Evolutionary conservation across 1,139 yeast genomes (phyloP), one percentile per base, ranked within the genome.

Genomic region (Taphrina populina): DNA sequence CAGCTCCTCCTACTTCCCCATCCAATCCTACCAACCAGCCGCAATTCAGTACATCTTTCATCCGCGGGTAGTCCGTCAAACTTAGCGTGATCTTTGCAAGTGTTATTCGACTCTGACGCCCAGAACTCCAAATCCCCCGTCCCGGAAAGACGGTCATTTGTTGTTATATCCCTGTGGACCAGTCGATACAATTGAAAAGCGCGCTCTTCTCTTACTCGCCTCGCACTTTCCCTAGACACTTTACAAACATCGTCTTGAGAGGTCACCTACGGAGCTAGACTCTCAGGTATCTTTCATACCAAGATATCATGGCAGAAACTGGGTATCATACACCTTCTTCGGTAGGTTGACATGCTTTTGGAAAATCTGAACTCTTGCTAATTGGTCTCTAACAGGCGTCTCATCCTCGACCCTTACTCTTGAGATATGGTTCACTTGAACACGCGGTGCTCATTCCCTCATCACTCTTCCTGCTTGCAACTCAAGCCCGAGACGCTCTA

Each of bases 401-500:
- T 15, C 69, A 49, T 33, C 54, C 79, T 64, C 79, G 90, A 71
- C 96, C 97, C 43, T 78, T 92, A 68, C 84, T 84, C 60, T 78
- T 92, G 65, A 74, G 81, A 60, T 95, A 88, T 67, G 96, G 96
- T 58, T 73, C 86, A 37, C 80, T 90, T 60, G 97, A 92, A 74
- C 88, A 88, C 71, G 83, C 92, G 35, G 74, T 90, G 57, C 77
- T 90, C 66, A 92, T 92, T 58, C 96, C 97, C 51, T 82, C 94
- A 46, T 79, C 82, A 58, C 76, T 83, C 59, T 85, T 86, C 68
- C 81, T 87, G 67, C 80, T 82, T 65, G 87, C 86, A 67, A 83
- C 92, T 60, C 96, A 90, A 72, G 78, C 94, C 64, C 84, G 87
- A 66, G 95, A 88, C 64, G 95, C 83, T 69, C 92, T 92, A 69